phyloP scores from a whole-genome alignment of 2,329 filamentous ascomycete species.

The Pyricularia pennisetigena region DNA sequence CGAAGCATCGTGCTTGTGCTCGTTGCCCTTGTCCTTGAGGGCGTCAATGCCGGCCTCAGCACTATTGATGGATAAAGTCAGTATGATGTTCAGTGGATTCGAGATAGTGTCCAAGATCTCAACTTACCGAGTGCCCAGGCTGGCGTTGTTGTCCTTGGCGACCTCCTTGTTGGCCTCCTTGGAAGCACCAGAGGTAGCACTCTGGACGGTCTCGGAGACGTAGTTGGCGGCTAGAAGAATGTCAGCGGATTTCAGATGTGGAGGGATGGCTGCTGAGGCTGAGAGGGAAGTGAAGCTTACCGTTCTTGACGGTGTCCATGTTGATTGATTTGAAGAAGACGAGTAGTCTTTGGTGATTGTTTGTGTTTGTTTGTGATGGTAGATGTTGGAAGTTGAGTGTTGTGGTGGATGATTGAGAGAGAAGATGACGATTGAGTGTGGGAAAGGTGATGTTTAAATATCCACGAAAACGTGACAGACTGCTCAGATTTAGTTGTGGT shows the following conservation, averaged over 20 bases:
- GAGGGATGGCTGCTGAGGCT: neutral
- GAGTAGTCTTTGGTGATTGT: slow-evolving; percentile 6
- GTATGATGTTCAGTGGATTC: neutral
- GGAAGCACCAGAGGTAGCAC: slow-evolving; percentile 29
- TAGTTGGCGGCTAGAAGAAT: slow-evolving; percentile 36
- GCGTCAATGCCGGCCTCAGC: slow-evolving; percentile 19
- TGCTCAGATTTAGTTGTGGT: neutral
- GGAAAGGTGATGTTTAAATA: slow-evolving; percentile 5
- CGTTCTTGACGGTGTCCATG: slow-evolving; percentile 35
- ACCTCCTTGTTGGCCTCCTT: slow-evolving; percentile 52
- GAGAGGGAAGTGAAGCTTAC: neutral
- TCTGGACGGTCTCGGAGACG: slow-evolving; percentile 45
- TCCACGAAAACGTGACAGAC: neutral
- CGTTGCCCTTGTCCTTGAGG: slow-evolving; percentile 23
- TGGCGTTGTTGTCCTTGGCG: slow-evolving; percentile 43
- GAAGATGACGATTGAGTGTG: neutral
- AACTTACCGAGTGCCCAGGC: slow-evolving; percentile 32
- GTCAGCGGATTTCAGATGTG: neutral
- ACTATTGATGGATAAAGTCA: slow-evolving; percentile 12
- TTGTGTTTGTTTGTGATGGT: slow-evolving; percentile 4
- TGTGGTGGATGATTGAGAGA: slow-evolving; percentile 9
- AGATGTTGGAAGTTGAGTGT: slow-evolving; percentile 8
- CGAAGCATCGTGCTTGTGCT: slow-evolving; percentile 20
- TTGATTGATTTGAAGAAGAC: slow-evolving; percentile 14
- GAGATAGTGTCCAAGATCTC: neutral